Conservation (phyloP, 2,329 filamentous ascomycete species). For the Bipolaris sorokiniana region DNA sequence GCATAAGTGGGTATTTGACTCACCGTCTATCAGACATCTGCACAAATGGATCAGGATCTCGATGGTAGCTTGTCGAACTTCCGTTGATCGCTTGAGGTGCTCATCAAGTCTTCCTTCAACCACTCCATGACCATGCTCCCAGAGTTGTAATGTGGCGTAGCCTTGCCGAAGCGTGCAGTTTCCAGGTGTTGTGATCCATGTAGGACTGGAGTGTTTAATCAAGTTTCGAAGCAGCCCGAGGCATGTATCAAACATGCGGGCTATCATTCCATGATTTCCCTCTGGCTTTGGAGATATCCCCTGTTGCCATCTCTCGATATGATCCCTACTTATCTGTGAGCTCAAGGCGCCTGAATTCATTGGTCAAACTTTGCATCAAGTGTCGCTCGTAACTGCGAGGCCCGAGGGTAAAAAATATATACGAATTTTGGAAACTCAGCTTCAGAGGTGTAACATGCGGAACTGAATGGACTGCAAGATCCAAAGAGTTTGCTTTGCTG, state of each 20-base stretch:
- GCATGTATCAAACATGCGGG: neutral
- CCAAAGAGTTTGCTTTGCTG: neutral
- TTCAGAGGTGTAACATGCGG: neutral
- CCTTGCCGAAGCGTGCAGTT: slow-evolving; percentile 18
- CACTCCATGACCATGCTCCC: slow-evolving; percentile 24
- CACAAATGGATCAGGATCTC: slow-evolving; percentile 12
- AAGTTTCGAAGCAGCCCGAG: neutral
- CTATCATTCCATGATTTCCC: neutral
- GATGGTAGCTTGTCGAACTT: slow-evolving; percentile 19
- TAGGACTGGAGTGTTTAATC: neutral
- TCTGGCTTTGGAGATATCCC: neutral
- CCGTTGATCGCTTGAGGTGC: slow-evolving; percentile 22
- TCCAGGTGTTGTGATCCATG: neutral
- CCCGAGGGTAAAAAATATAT: neutral
- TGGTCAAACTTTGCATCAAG: neutral
- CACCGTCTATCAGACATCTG: neutral
- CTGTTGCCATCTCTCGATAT: neutral
- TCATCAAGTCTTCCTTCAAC: slow-evolving; percentile 21
- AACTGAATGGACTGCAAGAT: neutral
- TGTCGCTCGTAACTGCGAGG: neutral
- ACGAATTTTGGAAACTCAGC: neutral
- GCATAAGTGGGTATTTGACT: neutral
- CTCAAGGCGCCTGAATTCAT: neutral
- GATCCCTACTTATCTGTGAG: neutral
- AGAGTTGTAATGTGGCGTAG: slow-evolving; percentile 20